Percentiles rank a stretch among this genome's conserved stretches.
phyloP scores from a whole-genome alignment of 2,329 filamentous ascomycete species.

The Aspergillus sp. region DNA sequence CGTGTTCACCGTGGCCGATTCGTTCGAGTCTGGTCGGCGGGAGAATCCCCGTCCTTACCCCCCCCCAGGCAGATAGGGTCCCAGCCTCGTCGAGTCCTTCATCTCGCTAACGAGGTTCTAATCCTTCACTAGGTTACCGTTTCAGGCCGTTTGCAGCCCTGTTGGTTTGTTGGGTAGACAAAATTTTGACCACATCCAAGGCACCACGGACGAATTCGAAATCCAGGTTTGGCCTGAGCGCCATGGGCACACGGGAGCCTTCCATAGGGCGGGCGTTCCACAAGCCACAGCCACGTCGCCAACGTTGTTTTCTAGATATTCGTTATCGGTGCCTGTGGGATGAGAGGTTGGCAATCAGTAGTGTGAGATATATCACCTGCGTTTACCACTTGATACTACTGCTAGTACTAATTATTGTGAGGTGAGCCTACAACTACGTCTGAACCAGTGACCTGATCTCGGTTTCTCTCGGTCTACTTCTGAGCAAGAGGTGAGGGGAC shows the following conservation, averaged over 20 bases:
- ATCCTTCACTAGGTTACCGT: not conserved
- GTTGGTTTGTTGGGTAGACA: not conserved
- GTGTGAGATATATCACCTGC: too few species aligned
- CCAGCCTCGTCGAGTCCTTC: too few species aligned
- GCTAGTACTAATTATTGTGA: not conserved
- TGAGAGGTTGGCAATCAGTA: too few species aligned
- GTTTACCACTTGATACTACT: not conserved
- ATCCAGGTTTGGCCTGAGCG: not conserved
- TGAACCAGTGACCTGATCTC: not conserved
- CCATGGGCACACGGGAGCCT: not conserved
- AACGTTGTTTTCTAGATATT: not conserved
- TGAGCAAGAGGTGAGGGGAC: not conserved
- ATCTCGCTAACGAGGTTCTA: too few species aligned
- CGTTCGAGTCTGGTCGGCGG: not conserved
- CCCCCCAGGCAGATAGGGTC: too few species aligned
- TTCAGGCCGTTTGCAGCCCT: not conserved
- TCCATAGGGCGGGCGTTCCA: not conserved
- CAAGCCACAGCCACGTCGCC: not conserved
- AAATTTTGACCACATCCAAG: not conserved
- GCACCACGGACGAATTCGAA: not conserved
- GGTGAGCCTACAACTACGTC: not conserved
- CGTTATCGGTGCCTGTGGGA: not conserved
- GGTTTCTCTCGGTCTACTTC: not conserved
- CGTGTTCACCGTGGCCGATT: not conserved
- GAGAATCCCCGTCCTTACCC: too few species aligned